Conservation (phyloP, 768 basidiomycete genomes). For the Mycena metata region DNA sequence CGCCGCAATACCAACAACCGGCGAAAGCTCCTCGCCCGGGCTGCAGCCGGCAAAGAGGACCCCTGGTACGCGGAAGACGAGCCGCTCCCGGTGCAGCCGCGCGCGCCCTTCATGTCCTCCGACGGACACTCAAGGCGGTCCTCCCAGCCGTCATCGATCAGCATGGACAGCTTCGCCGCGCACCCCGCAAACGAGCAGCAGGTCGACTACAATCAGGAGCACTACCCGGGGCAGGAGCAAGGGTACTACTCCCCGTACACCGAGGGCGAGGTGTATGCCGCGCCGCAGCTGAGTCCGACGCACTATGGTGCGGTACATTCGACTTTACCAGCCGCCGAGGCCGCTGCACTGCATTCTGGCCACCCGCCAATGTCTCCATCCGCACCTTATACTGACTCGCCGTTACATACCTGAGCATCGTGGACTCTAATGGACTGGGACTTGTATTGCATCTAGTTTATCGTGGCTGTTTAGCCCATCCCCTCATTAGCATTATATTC, state of each 20-base stretch:
- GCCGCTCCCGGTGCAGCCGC: slow-evolving; percentile 16
- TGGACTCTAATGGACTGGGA: neutral
- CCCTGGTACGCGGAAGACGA: slow-evolving; percentile 32
- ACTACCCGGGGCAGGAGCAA: slow-evolving; percentile 6
- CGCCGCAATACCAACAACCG: slow-evolving; percentile 21
- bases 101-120: slow-evolving; percentile 34
- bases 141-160: slow-evolving; percentile 20
- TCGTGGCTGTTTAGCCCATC: neutral
- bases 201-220: slow-evolving; percentile 24
- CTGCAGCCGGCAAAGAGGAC: slow-evolving; percentile 21
- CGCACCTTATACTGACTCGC: slow-evolving; percentile 18
- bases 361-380: neutral
- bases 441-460: neutral
- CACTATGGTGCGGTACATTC: slow-evolving; percentile 29
- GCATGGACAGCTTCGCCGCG: slow-evolving; percentile 27
- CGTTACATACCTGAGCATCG: neutral
- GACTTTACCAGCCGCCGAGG: slow-evolving; percentile 21
- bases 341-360: slow-evolving; percentile 13
- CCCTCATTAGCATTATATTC: neutral
- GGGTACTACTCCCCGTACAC: neutral
- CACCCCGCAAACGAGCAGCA: slow-evolving; percentile 28
- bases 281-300: neutral
- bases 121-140: neutral
- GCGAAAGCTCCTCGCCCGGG: slow-evolving; percentile 1
- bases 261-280: neutral